These are phyloP conservation scores for Globisporangium spiculum DNA, from an alignment of 352 stramenopile species.

Conservation along the genomic window DNA sequence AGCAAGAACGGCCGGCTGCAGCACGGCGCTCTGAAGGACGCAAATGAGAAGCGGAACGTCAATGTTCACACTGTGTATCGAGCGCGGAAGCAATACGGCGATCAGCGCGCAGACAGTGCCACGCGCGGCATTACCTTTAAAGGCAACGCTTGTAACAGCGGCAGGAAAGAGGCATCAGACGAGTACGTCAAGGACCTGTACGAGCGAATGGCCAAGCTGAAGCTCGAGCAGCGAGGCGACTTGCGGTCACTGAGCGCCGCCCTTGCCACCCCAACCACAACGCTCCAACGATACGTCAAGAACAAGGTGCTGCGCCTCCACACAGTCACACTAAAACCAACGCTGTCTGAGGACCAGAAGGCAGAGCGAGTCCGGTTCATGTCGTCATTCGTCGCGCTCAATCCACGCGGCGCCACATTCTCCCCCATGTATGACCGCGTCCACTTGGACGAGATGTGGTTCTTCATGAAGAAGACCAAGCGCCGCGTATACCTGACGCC, in stretches of 20 bases:
- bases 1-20: background rate
- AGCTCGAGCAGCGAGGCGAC: background rate
- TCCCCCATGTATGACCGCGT: background rate
- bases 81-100: background rate
- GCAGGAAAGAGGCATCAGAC: background rate
- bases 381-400: too few species aligned
- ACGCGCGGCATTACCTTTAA: background rate
- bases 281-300: background rate
- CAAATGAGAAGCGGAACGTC: background rate
- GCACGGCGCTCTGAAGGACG: background rate
- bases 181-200: background rate
- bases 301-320: background rate
- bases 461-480: background rate
- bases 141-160: background rate
- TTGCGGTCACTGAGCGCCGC: background rate
- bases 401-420: background rate
- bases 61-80: too few species aligned
- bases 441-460: background rate
- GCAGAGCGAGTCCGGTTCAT: background rate
- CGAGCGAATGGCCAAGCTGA: background rate
- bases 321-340: background rate
- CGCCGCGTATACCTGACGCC: background rate
- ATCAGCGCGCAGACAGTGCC: too few species aligned
- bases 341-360: background rate
- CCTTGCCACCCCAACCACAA: background rate